These are phyloP conservation scores for Fusarium pseudonygamai DNA, from an alignment of 2,329 filamentous ascomycete species.

Conservation along the genomic window DNA sequence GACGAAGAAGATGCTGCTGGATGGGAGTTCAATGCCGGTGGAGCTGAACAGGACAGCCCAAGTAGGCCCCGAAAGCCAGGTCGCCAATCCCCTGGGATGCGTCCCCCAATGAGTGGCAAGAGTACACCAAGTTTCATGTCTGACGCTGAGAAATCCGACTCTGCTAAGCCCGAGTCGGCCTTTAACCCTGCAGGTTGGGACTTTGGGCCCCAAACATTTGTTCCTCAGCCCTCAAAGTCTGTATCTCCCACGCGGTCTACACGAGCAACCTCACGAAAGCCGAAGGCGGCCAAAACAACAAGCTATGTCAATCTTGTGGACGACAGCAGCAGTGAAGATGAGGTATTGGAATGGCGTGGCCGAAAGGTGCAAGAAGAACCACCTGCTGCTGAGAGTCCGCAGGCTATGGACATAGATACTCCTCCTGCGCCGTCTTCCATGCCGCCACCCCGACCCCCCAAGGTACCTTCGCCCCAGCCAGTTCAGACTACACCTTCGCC, in stretches of 20 bases:
- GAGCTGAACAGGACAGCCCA: slow-evolving; percentile 44
- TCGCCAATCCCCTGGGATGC: slow-evolving; percentile 53
- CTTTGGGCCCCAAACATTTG: slow-evolving; percentile 65
- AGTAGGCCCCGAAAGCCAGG: slow-evolving; percentile 49
- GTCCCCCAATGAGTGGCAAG: slow-evolving; percentile 34
- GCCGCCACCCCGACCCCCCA: slow-evolving; percentile 33
- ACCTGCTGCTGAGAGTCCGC: slow-evolving; percentile 56
- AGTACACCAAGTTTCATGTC: slow-evolving; percentile 37
- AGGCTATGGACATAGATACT: slow-evolving; percentile 73
- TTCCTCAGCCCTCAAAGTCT: slow-evolving; percentile 55
- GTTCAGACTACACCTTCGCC: slow-evolving; percentile 17
- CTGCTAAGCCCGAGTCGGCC: slow-evolving; percentile 41
- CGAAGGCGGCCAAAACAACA: slow-evolving; percentile 64
- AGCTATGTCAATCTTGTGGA: slow-evolving; percentile 59
- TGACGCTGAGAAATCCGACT: slow-evolving; percentile 39
- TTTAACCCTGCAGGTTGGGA: slow-evolving; percentile 67
- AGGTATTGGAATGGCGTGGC: slow-evolving; percentile 48
- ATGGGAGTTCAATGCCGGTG: slow-evolving; percentile 65
- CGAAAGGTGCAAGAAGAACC: slow-evolving; percentile 46
- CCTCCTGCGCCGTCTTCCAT: slow-evolving; percentile 47
- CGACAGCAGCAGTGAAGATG: slow-evolving; percentile 58
- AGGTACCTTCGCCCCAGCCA: slow-evolving; percentile 24
- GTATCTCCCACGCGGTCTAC: slow-evolving; percentile 56
- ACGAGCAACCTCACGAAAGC: slow-evolving; percentile 64
- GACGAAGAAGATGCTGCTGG: slow-evolving; percentile 56